phyloP scores from a whole-genome alignment of 441 rosid species.

The Croton laevigatus region DNA sequence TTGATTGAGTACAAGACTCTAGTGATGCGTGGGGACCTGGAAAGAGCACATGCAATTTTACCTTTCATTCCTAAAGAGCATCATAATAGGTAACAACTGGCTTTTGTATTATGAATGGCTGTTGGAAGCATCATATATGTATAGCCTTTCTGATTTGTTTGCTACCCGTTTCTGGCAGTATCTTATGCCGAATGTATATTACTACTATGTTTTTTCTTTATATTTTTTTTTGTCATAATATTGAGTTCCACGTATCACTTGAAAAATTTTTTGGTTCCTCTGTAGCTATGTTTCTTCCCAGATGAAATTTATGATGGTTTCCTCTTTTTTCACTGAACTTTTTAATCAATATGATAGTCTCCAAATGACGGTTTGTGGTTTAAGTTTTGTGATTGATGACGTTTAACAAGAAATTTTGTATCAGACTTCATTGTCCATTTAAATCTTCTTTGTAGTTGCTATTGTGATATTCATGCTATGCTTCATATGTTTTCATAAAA shows the following conservation, averaged over 20 bases:
- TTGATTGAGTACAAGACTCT: conserved; percentile 99
- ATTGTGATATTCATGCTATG: neutral
- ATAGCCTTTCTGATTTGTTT: neutral
- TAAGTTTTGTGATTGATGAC: neutral
- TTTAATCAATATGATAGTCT: neutral
- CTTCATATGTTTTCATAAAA: conserved; percentile 3
- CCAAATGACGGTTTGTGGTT: neutral
- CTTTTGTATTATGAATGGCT: conserved; percentile 3
- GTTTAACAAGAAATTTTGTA: neutral
- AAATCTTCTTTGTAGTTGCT: neutral
- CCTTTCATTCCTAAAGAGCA: conserved; percentile 96
- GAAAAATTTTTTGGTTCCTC: conserved; percentile 5
- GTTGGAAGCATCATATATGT: neutral
- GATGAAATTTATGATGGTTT: neutral
- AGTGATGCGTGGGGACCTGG: conserved; percentile 98
- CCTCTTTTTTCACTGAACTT: neutral
- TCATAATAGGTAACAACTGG: conserved; percentile 65
- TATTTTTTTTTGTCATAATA: no score
- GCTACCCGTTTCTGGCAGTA: neutral
- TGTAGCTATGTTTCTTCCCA: neutral
- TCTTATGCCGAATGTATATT: no score
- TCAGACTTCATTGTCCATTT: neutral
- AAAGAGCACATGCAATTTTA: conserved; percentile 78
- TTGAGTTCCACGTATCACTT: neutral
- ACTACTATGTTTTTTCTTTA: no score